These are phyloP conservation scores for Phytophthora hybrid DNA, from an alignment of 352 stramenopile genomes.

Conservation along the genomic window DNA sequence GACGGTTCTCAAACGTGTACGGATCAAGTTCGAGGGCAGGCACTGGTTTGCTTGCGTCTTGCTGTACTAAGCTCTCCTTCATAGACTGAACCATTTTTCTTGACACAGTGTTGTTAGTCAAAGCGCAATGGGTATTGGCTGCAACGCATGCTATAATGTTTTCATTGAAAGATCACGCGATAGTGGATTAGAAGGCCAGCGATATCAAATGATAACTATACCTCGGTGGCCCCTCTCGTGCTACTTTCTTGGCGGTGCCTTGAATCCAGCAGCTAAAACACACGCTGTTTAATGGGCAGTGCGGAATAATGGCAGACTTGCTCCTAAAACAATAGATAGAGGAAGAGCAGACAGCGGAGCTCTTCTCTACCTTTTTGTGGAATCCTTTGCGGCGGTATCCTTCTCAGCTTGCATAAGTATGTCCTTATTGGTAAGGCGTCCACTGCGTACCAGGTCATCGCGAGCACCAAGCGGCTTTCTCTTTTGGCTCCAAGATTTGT, in stretches of 20 bases:
- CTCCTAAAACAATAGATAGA: conserved; percentile 29
- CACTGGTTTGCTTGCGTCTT: neutral
- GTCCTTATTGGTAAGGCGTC: conserved; percentile 83
- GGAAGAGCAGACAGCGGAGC: conserved; percentile 12
- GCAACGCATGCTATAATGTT: conserved; percentile 28
- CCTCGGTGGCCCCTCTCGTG: conserved; percentile 43
- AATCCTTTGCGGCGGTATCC: conserved; percentile 32
- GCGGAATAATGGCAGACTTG: conserved; percentile 21
- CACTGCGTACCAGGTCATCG: conserved; percentile 68
- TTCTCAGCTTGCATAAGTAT: conserved; percentile 66
- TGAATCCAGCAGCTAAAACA: conserved; percentile 36
- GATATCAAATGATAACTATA: conserved; percentile 40
- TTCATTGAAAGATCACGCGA: conserved; percentile 23
- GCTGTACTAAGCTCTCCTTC: neutral
- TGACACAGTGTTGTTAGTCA: conserved; percentile 34
- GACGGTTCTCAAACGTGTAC: conserved; percentile 60
- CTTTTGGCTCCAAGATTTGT: conserved; percentile 43
- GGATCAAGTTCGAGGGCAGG: conserved; percentile 50
- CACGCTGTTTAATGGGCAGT: conserved; percentile 40
- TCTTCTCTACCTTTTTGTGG: conserved; percentile 54
- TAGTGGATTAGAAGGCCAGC: conserved; percentile 23
- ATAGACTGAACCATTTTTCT: conserved; percentile 26
- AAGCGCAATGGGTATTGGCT: neutral
- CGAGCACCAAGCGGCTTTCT: conserved; percentile 74
- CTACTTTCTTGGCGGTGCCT: conserved; percentile 36